phyloP scores from a whole-genome alignment of 345 rosid species.

The Melaleuca quinquenervia region DNA sequence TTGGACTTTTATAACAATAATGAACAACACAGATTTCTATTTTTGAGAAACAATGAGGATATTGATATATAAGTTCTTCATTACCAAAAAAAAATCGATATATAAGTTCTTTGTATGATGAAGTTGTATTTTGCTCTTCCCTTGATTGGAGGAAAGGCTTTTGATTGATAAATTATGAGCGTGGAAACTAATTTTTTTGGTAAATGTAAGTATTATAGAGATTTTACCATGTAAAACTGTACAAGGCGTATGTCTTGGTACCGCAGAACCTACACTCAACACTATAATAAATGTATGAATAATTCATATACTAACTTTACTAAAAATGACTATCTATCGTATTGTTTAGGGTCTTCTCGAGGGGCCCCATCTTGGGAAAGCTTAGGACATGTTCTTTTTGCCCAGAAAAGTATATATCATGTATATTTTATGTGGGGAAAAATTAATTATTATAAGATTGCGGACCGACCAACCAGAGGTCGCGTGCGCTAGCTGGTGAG shows the following conservation, averaged over 20 bases:
- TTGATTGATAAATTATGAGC: neutral
- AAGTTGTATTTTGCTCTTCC: neutral
- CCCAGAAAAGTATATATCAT: neutral
- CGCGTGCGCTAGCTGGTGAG: conserved; percentile 36
- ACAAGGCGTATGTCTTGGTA: too few species aligned
- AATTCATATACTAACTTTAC: neutral
- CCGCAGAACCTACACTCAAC: too few species aligned
- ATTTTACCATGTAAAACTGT: too few species aligned
- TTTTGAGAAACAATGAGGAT: neutral
- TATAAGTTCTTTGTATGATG: neutral
- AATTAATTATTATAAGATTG: neutral
- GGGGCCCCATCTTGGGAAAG: conserved; percentile 13
- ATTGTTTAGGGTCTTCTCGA: conserved; percentile 15
- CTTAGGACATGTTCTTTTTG: neutral
- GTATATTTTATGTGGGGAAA: neutral
- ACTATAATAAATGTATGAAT: too few species aligned
- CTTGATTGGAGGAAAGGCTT: neutral
- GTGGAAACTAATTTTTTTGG: neutral
- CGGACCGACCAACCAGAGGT: conserved; percentile 44
- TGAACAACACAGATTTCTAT: neutral
- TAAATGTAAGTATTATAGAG: too few species aligned
- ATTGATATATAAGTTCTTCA: neutral
- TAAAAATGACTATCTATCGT: neutral
- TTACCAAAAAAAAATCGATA: too few species aligned
- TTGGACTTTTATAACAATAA: neutral